These are phyloP conservation scores for Phytophthora cryptogea DNA, from an alignment of 352 stramenopile species.

Conservation along the genomic window DNA sequence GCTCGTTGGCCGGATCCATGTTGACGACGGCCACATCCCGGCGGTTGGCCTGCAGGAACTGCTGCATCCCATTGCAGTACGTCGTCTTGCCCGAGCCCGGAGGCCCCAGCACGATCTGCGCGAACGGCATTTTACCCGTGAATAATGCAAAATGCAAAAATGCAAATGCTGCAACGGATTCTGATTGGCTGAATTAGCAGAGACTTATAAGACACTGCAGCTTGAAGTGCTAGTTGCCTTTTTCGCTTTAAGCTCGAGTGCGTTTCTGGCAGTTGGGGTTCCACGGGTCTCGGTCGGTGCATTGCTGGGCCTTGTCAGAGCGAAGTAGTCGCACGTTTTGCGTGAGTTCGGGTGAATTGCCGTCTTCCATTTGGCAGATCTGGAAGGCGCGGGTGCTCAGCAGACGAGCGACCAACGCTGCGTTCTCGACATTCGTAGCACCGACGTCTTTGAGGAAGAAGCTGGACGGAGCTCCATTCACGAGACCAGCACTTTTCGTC, in stretches of 20 bases:
- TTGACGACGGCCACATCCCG: slow-evolving; percentile 93
- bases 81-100: slow-evolving; percentile 96
- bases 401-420: slow-evolving; percentile 62
- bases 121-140: slow-evolving; percentile 62
- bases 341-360: slow-evolving; percentile 76
- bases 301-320: slow-evolving; percentile 30
- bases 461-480: slow-evolving; percentile 46
- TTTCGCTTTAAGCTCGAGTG: neutral
- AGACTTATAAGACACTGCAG: neutral
- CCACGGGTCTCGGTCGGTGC: slow-evolving; percentile 39
- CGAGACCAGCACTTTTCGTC: slow-evolving; percentile 37
- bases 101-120: slow-evolving; percentile 74
- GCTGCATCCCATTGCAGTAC: slow-evolving; percentile 98
- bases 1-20: slow-evolving; percentile 98
- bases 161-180: neutral
- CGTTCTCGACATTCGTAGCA: slow-evolving; percentile 72
- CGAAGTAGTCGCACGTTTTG: slow-evolving; percentile 85
- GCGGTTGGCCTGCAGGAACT: slow-evolving; percentile 82
- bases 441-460: slow-evolving; percentile 82
- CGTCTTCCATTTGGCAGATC: slow-evolving; percentile 84
- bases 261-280: slow-evolving; percentile 39
- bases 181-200: neutral
- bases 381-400: slow-evolving; percentile 80
- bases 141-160: neutral
- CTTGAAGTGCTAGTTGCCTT: neutral